A percentile compares a stretch with the other conserved stretches of the same genome.
Conservation (phyloP, 352 stramenopile species). For the Phytopythium cucurbitacearum region DNA sequence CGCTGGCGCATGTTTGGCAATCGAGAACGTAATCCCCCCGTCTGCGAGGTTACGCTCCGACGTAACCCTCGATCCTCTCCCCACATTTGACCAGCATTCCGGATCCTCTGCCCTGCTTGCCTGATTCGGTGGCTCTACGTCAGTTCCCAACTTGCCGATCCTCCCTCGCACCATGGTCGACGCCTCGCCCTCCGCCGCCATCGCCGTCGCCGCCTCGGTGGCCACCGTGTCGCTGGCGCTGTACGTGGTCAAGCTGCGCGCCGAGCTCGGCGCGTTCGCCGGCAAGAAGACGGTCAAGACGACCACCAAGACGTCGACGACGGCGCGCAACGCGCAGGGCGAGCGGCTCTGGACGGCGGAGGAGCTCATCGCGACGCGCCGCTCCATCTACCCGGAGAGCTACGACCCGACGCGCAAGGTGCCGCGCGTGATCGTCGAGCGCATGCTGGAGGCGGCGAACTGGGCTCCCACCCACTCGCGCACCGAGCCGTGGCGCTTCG, state of each 20-base stretch:
- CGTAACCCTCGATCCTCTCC: too few species aligned
- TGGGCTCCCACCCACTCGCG: conserved; percentile 79
- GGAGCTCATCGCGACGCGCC: conserved; percentile 72
- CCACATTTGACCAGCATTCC: conserved; percentile 15
- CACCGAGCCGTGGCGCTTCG: conserved; percentile 83
- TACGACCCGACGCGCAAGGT: conserved; percentile 59
- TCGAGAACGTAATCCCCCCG: too few species aligned
- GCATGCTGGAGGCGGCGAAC: conserved; percentile 77
- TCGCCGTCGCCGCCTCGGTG: conserved; percentile 23
- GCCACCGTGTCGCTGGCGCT: conserved; percentile 28
- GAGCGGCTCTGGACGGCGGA: conserved; percentile 60
- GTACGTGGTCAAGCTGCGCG: conserved; percentile 33
- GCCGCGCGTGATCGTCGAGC: conserved; percentile 51
- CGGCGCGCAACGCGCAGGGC: conserved; percentile 11
- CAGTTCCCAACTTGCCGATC: conserved; percentile 6
- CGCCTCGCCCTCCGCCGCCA: conserved; percentile 13
- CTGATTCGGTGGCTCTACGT: conserved; percentile 6
- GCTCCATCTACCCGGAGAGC: conserved; percentile 69
- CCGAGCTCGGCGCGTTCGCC: conserved; percentile 5
- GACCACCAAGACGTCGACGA: conserved; percentile 18
- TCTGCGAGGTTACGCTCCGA: too few species aligned
- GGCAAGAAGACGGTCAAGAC: conserved; percentile 20
- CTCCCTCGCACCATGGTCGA: conserved; percentile 12
- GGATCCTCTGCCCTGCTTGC: conserved; percentile 4
- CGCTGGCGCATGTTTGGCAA: too few species aligned